Base-by-base conservation (phyloP, 2,329 filamentous ascomycete species). In the Mycocentrospora acerina region DNA sequence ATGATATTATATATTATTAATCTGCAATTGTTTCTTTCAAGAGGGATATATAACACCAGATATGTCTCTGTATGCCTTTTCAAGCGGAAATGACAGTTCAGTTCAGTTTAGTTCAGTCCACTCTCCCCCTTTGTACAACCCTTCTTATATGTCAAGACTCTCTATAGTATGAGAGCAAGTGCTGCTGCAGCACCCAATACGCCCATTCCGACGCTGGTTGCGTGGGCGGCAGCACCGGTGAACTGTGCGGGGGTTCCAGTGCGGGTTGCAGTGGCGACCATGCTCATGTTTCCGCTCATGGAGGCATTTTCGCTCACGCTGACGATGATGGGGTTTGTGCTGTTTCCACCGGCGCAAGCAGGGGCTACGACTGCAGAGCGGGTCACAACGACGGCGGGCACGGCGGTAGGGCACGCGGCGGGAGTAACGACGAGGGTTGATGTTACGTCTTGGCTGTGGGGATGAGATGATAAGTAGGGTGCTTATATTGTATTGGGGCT, bases 321-420 rank as follows among this genome's bases (percentile, higher is more conserved):
- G 30, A 57, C 24, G 7, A 57, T 46, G 3, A 32, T 30, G 1
- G 52, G 46, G 40, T 54, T 56, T 0, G 54, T 58, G 4, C 27
- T 38, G 33, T 58, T 55, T 2, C 46, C 51, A 1, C 44, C 51
- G 8, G 32, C 48, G 26, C 54, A 58, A 12, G 38, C 37, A 1
- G 51, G 52, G 2, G 48, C 45, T 0, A 35, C 29, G 2, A 46
- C 48, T 11, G 37, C 32, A 9, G 53, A 53, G 24, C 51, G 43
- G 3, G 48, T 56, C 7, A 56, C 53, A 6, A 46, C 42, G 2
- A 50, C 48, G 26, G 56, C 46, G 3, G 50, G 32, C 6, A 46
- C 40, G 15, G 44, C 44, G 3, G 48, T 36, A 4, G 54, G 46
- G 31, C 54, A 58, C n/a, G n/a, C n/a, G 26, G 37, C 44, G 3